Base-by-base conservation (phyloP, 2,329 filamentous ascomycete genomes). In the Calonectria pteridis region DNA sequence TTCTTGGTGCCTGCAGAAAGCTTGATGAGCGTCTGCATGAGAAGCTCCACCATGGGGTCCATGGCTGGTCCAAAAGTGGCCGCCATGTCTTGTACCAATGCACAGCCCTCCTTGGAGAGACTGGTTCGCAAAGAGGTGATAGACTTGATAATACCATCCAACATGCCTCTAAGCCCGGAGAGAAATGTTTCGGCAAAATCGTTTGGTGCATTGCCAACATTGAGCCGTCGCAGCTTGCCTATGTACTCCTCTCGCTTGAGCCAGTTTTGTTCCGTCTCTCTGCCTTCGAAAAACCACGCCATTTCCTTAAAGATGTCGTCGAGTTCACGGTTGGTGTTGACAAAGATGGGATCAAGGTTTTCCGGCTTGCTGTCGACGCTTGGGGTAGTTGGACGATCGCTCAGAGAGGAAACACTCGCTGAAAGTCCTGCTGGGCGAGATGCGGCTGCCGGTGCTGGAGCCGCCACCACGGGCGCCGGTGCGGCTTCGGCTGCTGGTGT, bases 201-300 rank as follows among this genome's bases (percentile, higher is more conserved):
- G 31, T 90, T 89, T 0, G 94, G 91, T 6, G 93, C 94, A 82
- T 98, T 98, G 70, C 96, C 96, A 74, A 93, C 94, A 65, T 95
- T 91, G 31, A 98, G 89, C 76, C 92, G 91, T 67, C 96, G 92
- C 63, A 98, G 85, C 77, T 94, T 96, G 10, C 89, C 90, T 46
- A 95, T 90, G 81, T 91, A 93, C 86, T 96, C 94, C 83, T 98
- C 96, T 83, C 96, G 91, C 78, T 93, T 93, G 79, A 94, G 83
- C 96, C 96, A 98, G 81, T 98, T 98, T 73, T 94, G 92, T 82
- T 98, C 96, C 0, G 94, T 92, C 85, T 98, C 96, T 82, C 89
- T 95, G 67, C 96, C 96, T 77, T 98, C 95, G 75, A 98, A 98
- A 82, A 90, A 90, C 67, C 89, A 89, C 37, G 93, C 88, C 94